Conservation (phyloP, 2,329 filamentous ascomycete genomes). For the Paraconiothyrium brasiliense region DNA sequence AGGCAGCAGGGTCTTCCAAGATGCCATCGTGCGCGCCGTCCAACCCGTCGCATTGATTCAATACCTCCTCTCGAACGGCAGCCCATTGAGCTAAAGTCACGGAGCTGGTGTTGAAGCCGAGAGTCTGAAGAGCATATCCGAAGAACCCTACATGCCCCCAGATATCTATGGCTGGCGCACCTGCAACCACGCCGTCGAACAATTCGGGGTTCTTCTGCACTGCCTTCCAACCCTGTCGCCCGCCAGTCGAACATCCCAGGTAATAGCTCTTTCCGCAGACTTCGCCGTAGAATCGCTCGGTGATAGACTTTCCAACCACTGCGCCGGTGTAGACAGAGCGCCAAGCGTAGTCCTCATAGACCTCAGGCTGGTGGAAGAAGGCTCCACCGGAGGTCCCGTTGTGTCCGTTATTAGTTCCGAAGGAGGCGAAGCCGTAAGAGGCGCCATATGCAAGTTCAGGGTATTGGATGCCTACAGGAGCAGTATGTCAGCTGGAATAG, state of each 20-base stretch:
- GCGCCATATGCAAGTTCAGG: slow-evolving; percentile 45
- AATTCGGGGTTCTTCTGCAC: slow-evolving; percentile 47
- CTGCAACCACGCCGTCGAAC: slow-evolving; percentile 50
- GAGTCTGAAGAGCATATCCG: slow-evolving; percentile 35
- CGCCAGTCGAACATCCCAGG: slow-evolving; percentile 49
- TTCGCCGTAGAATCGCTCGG: slow-evolving; percentile 47
- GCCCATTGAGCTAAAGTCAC: slow-evolving; percentile 52
- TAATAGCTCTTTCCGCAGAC: slow-evolving; percentile 53
- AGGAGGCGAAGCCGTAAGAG: slow-evolving; percentile 45
- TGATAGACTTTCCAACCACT: slow-evolving; percentile 50
- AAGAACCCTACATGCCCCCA: slow-evolving; percentile 44
- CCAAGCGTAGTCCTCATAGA: slow-evolving; percentile 58
- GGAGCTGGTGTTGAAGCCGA: slow-evolving; percentile 42
- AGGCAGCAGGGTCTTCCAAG: slow-evolving; percentile 53
- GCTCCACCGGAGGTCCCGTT: slow-evolving; percentile 52
- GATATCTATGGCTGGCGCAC: slow-evolving; percentile 45
- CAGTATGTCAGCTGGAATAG: neutral
- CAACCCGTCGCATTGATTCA: slow-evolving; percentile 60
- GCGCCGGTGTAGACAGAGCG: slow-evolving; percentile 52
- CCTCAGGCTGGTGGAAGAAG: slow-evolving; percentile 55
- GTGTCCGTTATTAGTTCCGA: slow-evolving; percentile 50
- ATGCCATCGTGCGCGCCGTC: slow-evolving; percentile 61
- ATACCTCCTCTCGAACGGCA: slow-evolving; percentile 50
- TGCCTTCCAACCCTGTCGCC: slow-evolving; percentile 48
- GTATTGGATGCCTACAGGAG: slow-evolving; percentile 46